Evolutionary conservation across 768 basidiomycete genomes (phyloP).

Genomic region (Clathrus columnatus): DNA sequence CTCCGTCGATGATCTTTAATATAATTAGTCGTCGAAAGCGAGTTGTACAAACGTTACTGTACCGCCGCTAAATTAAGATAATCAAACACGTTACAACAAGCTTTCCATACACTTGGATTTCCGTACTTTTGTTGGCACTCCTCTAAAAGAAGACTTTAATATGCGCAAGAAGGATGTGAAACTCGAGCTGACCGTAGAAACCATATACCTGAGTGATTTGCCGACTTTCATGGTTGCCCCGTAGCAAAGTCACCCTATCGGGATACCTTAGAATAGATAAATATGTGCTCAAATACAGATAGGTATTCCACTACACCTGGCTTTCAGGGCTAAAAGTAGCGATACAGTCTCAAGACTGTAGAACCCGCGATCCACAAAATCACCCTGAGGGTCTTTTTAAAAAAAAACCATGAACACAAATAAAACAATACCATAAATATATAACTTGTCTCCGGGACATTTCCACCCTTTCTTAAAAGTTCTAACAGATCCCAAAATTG

Average conservation of each 20-base stretch:
- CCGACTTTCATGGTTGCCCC: conserved; percentile 94
- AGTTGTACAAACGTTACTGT: conserved; percentile 18
- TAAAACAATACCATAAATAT: conserved; percentile 87
- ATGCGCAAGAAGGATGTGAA: neutral
- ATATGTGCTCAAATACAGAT: neutral
- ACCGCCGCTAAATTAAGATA: conserved; percentile 92
- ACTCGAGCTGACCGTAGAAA: conserved; percentile 73
- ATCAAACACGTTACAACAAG: conserved; percentile 94
- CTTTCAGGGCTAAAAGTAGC: conserved; percentile 80
- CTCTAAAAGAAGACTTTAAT: conserved; percentile 36
- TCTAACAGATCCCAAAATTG: conserved; percentile 97
- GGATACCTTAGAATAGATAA: conserved; percentile 56
- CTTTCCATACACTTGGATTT: conserved; percentile 91
- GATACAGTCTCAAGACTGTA: conserved; percentile 95
- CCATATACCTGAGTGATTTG: conserved; percentile 99
- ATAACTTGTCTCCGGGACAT: conserved; percentile 82
- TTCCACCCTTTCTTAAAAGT: conserved; percentile 76
- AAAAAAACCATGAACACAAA: conserved; percentile 17
- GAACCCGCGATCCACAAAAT: conserved; percentile 95
- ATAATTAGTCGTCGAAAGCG: neutral
- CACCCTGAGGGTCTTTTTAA: conserved; percentile 51
- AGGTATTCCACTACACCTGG: conserved; percentile 40
- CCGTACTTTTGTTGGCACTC: conserved; percentile 99
- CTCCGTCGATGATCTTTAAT: conserved; percentile 86
- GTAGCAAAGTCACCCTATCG: conserved; percentile 80